Conservation (phyloP, 352 stramenopile species). For the Phytopythium helicoides region DNA sequence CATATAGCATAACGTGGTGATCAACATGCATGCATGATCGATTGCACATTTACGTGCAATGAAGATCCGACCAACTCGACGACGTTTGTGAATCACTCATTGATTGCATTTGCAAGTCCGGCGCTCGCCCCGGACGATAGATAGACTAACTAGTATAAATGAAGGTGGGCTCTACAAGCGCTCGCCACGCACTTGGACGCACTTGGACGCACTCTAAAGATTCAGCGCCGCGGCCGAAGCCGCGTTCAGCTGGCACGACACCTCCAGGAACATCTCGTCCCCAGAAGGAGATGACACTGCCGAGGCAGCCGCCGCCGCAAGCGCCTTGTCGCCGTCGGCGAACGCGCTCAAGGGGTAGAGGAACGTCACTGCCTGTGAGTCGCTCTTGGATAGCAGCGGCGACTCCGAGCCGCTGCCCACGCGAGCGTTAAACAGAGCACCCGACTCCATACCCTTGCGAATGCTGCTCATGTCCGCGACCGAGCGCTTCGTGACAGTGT, state of each 20-base stretch:
- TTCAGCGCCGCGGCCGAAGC: constrained; percentile 16
- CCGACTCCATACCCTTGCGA: constrained; percentile 59
- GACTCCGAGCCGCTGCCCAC: constrained; percentile 13
- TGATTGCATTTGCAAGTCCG: neutral
- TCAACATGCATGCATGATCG: neutral
- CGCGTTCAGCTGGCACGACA: constrained; percentile 73
- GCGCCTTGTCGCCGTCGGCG: constrained; percentile 40
- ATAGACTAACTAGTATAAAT: constrained; percentile 5
- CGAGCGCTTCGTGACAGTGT: constrained; percentile 65
- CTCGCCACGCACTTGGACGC: neutral
- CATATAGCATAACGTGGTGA: too few relatives aligned
- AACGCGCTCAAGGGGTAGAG: constrained; percentile 85
- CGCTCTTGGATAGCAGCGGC: constrained; percentile 28
- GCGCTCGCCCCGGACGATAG: neutral
- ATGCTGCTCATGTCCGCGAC: constrained; percentile 84
- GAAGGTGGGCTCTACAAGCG: neutral
- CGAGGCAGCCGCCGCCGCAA: constrained; percentile 21
- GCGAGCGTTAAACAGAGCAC: constrained; percentile 55
- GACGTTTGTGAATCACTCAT: too few relatives aligned
- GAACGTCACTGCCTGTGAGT: constrained; percentile 77
- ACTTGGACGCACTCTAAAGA: constrained; percentile 4
- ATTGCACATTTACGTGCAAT: constrained; percentile 3
- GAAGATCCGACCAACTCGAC: neutral
- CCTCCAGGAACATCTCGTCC: constrained; percentile 68
- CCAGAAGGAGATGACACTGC: constrained; percentile 9